Evolutionary conservation across 345 rosid species (phyloP).

Genomic region (Sonneratia alba): DNA sequence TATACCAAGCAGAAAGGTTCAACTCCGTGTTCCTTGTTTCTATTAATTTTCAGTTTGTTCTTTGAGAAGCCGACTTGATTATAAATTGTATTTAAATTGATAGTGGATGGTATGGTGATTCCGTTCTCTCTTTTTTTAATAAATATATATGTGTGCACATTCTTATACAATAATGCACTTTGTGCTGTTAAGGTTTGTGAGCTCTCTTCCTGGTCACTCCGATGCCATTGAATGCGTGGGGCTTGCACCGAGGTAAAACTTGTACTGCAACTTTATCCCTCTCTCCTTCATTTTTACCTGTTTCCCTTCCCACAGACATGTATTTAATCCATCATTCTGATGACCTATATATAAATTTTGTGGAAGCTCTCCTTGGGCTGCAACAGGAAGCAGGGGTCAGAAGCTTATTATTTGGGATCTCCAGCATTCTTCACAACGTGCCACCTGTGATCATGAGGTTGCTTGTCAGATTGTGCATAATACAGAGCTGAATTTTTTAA

Average conservation of each 20-base stretch:
- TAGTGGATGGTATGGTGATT: neutral
- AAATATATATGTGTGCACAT: neutral
- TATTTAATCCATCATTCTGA: too few relatives aligned
- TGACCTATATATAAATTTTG: neutral
- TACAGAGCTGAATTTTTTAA: too few relatives aligned
- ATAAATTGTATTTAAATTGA: too few relatives aligned
- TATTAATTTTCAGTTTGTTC: neutral
- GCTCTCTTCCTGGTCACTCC: slow-evolving; percentile 49
- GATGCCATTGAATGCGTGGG: slow-evolving; percentile 68
- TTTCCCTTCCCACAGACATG: neutral
- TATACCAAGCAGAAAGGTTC: slow-evolving; percentile 68
- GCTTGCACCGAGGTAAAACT: slow-evolving; percentile 51
- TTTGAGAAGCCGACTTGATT: neutral
- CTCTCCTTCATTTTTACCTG: neutral
- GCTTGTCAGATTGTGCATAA: too few relatives aligned
- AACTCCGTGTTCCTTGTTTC: slow-evolving; percentile 3
- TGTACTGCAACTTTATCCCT: neutral
- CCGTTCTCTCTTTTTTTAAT: neutral
- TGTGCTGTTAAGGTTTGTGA: slow-evolving; percentile 53
- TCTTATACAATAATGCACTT: too few relatives aligned
- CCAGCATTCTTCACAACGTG: slow-evolving; percentile 56
- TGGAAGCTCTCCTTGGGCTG: slow-evolving; percentile 61
- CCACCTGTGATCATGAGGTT: slow-evolving; percentile 58
- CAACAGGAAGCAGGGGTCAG: slow-evolving; percentile 81
- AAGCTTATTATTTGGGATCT: slow-evolving; percentile 90